Percentiles rank a stretch among this genome's conserved stretches.
Conservation (phyloP, 192 early-diverging fungal species). For the Diversispora epigaea region DNA sequence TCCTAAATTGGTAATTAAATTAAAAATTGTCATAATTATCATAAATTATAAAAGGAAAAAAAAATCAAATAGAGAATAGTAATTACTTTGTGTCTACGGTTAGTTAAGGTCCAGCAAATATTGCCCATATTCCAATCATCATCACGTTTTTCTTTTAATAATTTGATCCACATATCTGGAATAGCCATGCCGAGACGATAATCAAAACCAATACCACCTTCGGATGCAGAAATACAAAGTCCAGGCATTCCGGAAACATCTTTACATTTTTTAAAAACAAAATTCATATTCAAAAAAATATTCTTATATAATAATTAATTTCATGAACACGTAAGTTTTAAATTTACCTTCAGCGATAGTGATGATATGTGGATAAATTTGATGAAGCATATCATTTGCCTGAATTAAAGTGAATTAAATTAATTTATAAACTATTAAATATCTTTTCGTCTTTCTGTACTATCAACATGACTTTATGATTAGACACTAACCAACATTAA, state of each 20-base stretch:
- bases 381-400: conserved; percentile 63
- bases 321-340: not conserved
- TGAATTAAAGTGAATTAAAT: not conserved
- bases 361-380: conserved; percentile 74
- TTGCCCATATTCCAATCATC: conserved; percentile 91
- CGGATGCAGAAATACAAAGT: conserved; percentile 76
- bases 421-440: conserved; percentile 44
- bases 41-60: not conserved
- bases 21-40: no score
- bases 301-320: not conserved
- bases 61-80: not conserved
- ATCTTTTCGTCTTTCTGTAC: no score
- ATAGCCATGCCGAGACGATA: conserved; percentile 95
- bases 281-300: not conserved
- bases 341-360: conserved; percentile 87
- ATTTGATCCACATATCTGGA: conserved; percentile 99
- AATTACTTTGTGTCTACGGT: conserved; percentile 78
- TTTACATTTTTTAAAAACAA: conserved; percentile 23
- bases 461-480: no score
- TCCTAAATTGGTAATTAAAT: conserved; percentile 55
- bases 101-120: conserved; percentile 84
- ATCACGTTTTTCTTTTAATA: conserved; percentile 87
- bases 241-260: conserved; percentile 99
- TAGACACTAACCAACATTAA: conserved; percentile 81
- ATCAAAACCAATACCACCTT: conserved; percentile 96